Base-by-base conservation (phyloP, 139 green algal genomes). In the Coelastrella sp. region DNA sequence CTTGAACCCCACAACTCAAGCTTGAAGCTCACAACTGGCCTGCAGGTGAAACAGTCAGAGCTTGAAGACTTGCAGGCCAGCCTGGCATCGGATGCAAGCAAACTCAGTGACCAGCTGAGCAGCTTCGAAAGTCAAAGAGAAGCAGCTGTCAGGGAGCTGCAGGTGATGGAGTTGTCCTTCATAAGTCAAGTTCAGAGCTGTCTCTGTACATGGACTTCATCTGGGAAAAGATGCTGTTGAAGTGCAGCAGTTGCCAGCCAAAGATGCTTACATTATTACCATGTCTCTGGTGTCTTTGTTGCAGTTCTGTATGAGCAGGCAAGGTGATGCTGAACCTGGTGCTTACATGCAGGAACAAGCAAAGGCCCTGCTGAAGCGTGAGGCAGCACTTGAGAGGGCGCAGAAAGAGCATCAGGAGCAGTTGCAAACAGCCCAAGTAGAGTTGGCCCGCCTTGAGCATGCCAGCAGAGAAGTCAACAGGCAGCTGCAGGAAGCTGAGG, bases 51-150 rank as follows among this genome's bases (percentile, higher is more conserved):
- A 9, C 56, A 86, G 76, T 65, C 63, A 24, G 78, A 86, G 65
- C 78, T 91, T 24, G 78, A 86, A 6, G 78, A 91, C 78, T 25
- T 91, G 78, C 79, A 91, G 61, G 63, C 65, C 22, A 76, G 87
- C 56, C 76, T 91, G 27, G 58, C 66, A 24, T 65, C 65, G 19
- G 87, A 91, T 68, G 66, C 79, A 20, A 57, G 27, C 11, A 56
- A 72, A 59, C 78, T 91, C 11, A 57, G 4, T 25, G 56, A 91
- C 8, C 87, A 91, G 79, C 63, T 86, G 11, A 27, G 66, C 35
- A 79, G 25, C n/a, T 87, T 87, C 72, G 87, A 91, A 72, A 49
- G 17, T 0, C 60, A 66, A 19, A 76, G 78, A 8, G 19, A 85
- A 22, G 79, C 49, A 27, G 65, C 79, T 10, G 59, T 91, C 4